Conservation (phyloP, 805 yeast genomes). For the Candida maltosa region DNA sequence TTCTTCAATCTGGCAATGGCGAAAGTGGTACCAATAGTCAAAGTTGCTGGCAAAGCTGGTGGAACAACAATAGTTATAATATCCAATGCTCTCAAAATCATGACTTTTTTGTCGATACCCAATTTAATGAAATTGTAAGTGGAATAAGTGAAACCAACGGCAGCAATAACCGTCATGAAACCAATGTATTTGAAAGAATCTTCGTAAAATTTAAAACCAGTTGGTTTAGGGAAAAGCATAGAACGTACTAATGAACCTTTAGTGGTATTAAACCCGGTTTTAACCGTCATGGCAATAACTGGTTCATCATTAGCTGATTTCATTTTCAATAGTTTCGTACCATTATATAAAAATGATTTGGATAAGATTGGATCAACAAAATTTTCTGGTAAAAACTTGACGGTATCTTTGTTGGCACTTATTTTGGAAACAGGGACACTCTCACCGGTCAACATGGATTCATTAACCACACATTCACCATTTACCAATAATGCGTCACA, state of each 20-base stretch:
- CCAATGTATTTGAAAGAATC: conserved; percentile 97
- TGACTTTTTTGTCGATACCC: conserved; percentile 65
- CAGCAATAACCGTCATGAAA: conserved; percentile 84
- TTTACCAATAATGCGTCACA: conserved; percentile 84
- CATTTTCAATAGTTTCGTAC: conserved; percentile 84
- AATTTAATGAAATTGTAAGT: conserved; percentile 77
- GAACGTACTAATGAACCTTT: conserved; percentile 92
- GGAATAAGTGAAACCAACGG: conserved; percentile 78
- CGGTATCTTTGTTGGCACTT: conserved; percentile 61
- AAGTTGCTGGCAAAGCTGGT: conserved; percentile 96
- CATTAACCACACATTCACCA: conserved; percentile 96
- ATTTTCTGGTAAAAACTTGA: conserved; percentile 54
- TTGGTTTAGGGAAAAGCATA: conserved; percentile 94
- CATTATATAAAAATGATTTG: conserved; percentile 76
- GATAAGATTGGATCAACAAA: conserved; percentile 66
- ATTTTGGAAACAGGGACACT: conserved; percentile 91
- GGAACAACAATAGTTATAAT: conserved; percentile 96
- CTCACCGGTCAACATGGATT: conserved; percentile 97
- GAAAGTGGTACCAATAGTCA: conserved; percentile 94
- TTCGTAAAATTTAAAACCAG: conserved; percentile 86
- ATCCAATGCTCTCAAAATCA: conserved; percentile 87
- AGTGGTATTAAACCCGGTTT: conserved; percentile 93
- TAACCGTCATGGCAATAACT: conserved; percentile 81
- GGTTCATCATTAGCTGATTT: conserved; percentile 70
- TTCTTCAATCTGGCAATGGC: conserved; percentile 72